Evolutionary conservation across 1,284 basidiomycete species (phyloP), one percentile per base, ranked within the genome.

Genomic region (Boletus mariae): DNA sequence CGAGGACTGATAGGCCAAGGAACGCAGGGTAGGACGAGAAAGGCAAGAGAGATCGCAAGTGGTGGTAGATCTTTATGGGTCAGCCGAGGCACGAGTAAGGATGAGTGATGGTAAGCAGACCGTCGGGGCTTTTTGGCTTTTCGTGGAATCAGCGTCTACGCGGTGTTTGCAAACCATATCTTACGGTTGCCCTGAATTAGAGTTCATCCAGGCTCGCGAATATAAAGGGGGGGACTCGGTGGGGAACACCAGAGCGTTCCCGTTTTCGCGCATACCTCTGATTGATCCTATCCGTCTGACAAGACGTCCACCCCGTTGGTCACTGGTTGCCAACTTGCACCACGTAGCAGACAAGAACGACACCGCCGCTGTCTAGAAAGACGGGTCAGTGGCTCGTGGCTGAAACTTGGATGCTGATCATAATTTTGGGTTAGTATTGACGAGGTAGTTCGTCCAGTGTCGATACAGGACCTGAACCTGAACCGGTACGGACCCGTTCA

Each of bases 1-100:
- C 61, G 62, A 60, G 59, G 56, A 70, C 68, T 65, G 74, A 76
- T 73, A 75, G 71, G 72, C 53, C 62, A 62, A 67, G 56, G 62
- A 66, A 62, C 62, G 53, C 48, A 58, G 52, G 49, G 42, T 43
- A 42, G 63, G 57, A 71, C 68, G 56, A 67, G 67, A 74, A 72
- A 66, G 62, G 62, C 29, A 56, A 20, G 20, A 59, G 29, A 13
- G 62, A 60, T 67, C 44, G 42, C 52, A 20, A 42, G 47, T 47
- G 10, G 53, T 40, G 47, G 56, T 51, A 63, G 64, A 68, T 70
- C 67, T 60, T 51, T 69, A 56, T 49, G 56, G 32, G 48, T 44
- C 63, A 66, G 65, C 63, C 65, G 68, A 67, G 64, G 58, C 62
- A 65, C 62, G 61, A 69, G 52, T 56, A 45, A 62, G 62, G 49